Evolutionary conservation across 495 filamentous ascomycete species (phyloP), one percentile per base, ranked within the genome.

Genomic region (Penicillium odoratum): DNA sequence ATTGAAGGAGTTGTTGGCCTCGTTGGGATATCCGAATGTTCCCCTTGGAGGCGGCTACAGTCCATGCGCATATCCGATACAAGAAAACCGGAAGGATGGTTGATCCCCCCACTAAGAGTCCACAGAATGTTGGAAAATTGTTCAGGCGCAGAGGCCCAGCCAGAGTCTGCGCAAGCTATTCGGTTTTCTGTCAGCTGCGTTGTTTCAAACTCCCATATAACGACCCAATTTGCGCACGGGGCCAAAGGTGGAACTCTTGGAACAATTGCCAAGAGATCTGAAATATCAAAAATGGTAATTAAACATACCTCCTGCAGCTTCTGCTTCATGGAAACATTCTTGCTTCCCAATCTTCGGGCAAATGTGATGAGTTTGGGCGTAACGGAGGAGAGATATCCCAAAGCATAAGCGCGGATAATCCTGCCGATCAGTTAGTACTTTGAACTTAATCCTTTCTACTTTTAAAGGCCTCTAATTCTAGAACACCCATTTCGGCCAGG

Each of bases 71-170:
- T 51, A 71, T 57, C 31, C 60, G 67, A 55, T 74, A 67, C 48
- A 73, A 60, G 34, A 74, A 31, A 8, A 70, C 42, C 58, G 82
- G 85, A n/a, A 94, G 72, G 47, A 92, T 61, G 15, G 88, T 90
- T 57, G 87, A 90, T 30, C 90, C 88, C 36, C 90, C 91, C 46
- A 93, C 82, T 16, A 94, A 72, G 15, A 78, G 72, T 10, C 83
- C 93, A 72, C 92, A 96, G 67, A 92, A 94, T 6, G 90, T 84
- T 31, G 93, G 90, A 65, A 96, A 94, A 40, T 87, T 72, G 63
- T 78, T 69, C 21, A 74, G 45, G 25, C 73, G 73, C 26, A 80
- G 49, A 49, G 77, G 62, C 53, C 66, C 63, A 38, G 65, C 68
- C 29, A 83, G 58, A 48, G 77, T 64, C 26, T 60, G 64, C 47